Conservation (phyloP, 805 yeast genomes). For the Candida silvicultrix region DNA sequence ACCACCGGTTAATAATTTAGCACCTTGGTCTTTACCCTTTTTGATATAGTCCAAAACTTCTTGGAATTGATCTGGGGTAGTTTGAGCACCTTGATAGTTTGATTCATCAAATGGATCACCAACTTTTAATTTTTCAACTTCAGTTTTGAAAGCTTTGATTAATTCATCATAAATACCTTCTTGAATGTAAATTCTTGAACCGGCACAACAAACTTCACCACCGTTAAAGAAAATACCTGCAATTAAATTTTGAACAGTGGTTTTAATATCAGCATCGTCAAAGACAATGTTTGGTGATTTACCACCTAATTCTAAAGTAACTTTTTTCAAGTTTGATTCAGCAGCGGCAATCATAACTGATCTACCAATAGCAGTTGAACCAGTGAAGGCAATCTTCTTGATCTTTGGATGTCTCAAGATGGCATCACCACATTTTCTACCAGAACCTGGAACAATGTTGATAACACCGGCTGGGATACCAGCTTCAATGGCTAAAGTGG, state of each 20-base stretch:
- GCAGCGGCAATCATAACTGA: conserved; percentile 55
- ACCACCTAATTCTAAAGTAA: conserved; percentile 65
- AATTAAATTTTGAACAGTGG: conserved; percentile 39
- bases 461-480: conserved; percentile 62
- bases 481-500: conserved; percentile 48
- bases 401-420: conserved; percentile 51
- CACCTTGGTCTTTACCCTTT: conserved; percentile 51
- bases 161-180: conserved; percentile 52
- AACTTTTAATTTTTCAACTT: conserved; percentile 45
- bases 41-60: conserved; percentile 54
- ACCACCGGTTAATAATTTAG: conserved; percentile 55
- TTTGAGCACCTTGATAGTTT: conserved; percentile 60
- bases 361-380: conserved; percentile 61
- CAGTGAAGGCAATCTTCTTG: conserved; percentile 62
- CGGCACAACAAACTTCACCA: conserved; percentile 69
- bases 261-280: conserved; percentile 49
- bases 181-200: conserved; percentile 59
- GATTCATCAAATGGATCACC: conserved; percentile 59
- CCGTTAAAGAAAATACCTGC: conserved; percentile 61
- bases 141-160: conserved; percentile 40
- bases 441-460: conserved; percentile 57
- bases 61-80: conserved; percentile 51
- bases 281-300: conserved; percentile 63
- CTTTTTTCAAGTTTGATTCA: conserved; percentile 56
- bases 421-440: conserved; percentile 53